phyloP scores from a whole-genome alignment of 2,329 filamentous ascomycete genomes.

The Septoria petroselini region DNA sequence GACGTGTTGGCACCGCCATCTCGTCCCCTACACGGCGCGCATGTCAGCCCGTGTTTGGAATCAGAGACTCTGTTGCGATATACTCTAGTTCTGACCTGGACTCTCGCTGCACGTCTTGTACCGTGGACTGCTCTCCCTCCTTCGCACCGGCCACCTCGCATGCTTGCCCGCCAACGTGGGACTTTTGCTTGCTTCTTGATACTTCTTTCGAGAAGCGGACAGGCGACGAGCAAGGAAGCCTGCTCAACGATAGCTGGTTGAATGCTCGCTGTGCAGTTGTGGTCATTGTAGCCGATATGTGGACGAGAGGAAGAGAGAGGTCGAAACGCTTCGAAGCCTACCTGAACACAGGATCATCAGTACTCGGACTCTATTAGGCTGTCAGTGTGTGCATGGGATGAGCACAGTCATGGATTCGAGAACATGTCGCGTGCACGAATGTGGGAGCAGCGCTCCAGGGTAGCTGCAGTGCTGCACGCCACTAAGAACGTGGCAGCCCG shows the following conservation, averaged over 20 bases:
- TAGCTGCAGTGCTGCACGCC: constrained; percentile 9
- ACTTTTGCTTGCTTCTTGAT: neutral
- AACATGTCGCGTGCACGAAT: neutral
- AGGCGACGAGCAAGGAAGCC: constrained; percentile 5
- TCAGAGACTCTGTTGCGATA: neutral
- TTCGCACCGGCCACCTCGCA: too few relatives aligned
- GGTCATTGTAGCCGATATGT: constrained; percentile 1
- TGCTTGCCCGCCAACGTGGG: neutral
- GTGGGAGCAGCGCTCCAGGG: constrained; percentile 2
- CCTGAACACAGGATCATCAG: constrained; percentile 1
- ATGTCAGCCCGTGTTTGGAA: neutral
- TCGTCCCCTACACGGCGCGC: too few relatives aligned
- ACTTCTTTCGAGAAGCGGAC: constrained; percentile 1
- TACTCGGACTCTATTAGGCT: neutral
- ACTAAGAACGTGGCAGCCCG: constrained; percentile 7
- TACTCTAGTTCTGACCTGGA: too few relatives aligned
- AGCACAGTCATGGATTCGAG: too few relatives aligned
- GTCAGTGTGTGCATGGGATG: neutral
- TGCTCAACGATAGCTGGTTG: constrained; percentile 4
- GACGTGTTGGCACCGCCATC: neutral
- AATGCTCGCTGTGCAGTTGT: constrained; percentile 6
- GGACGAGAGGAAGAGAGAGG: neutral
- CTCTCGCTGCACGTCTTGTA: too few relatives aligned
- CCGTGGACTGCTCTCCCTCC: too few relatives aligned
- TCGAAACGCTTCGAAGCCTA: neutral